Percentiles rank a stretch among this genome's conserved stretches.
These are phyloP conservation scores for Citrus australasica DNA, from an alignment of 345 rosid genomes.

Conservation along the genomic window DNA sequence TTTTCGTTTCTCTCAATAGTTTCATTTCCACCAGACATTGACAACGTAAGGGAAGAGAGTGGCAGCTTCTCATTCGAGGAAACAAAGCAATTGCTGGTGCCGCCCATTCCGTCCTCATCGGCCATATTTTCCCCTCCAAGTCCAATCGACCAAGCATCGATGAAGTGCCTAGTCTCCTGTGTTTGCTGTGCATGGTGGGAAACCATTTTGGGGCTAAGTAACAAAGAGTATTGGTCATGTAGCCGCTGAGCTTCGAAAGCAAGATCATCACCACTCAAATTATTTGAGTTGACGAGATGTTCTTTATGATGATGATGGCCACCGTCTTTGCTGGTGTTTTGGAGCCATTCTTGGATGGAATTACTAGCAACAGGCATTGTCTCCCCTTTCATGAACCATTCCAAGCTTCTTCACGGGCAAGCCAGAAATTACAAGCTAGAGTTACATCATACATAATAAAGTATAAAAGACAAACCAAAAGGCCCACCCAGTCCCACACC, in stretches of 20 bases:
- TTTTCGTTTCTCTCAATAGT: slow-evolving; percentile 27
- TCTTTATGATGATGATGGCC: slow-evolving; percentile 20
- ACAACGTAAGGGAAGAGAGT: slow-evolving; percentile 52
- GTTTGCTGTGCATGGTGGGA: slow-evolving; percentile 28
- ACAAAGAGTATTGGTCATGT: slow-evolving; percentile 22
- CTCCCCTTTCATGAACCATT: slow-evolving; percentile 72
- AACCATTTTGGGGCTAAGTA: slow-evolving; percentile 32
- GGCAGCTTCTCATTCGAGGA: slow-evolving; percentile 29
- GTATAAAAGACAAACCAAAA: slow-evolving; percentile 2
- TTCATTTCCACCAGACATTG: slow-evolving; percentile 51
- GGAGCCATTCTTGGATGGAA: slow-evolving; percentile 42
- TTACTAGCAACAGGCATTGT: slow-evolving; percentile 26
- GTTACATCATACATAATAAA: background rate
- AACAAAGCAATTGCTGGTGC: slow-evolving; percentile 19
- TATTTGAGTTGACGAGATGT: slow-evolving; percentile 17
- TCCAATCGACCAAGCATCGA: slow-evolving; percentile 47
- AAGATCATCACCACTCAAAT: slow-evolving; percentile 7
- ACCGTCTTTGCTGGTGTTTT: slow-evolving; percentile 17
- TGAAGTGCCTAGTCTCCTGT: slow-evolving; percentile 63
- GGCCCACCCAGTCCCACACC: background rate
- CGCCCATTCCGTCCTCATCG: slow-evolving; percentile 22
- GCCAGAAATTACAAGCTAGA: slow-evolving; percentile 4
- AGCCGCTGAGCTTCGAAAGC: slow-evolving; percentile 27
- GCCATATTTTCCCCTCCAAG: slow-evolving; percentile 12
- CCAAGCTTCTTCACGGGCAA: slow-evolving; percentile 59